Base-by-base conservation (phyloP, 1,139 yeast species). In the Pichia sp. region DNA sequence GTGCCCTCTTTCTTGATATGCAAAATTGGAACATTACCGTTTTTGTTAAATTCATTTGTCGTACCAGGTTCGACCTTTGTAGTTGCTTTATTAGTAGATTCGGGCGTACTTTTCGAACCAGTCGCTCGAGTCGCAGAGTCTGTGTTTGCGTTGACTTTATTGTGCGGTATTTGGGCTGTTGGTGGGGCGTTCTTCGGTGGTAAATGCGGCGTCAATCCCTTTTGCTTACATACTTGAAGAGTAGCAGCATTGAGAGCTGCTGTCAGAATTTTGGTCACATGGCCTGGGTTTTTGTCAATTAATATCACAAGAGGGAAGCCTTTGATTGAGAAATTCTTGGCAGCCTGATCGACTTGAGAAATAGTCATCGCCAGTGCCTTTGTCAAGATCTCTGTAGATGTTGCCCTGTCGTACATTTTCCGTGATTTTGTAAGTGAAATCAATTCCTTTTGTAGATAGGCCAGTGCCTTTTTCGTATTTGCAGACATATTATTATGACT, bases 281-380 rank as follows among this genome's bases (percentile, higher is more conserved):
- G 95, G 58, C 85, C 88, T 1, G 97, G 96, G 55, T 93, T 92
- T 64, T 86, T 86, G 58, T 90, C 96, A 64, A 87, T 90, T 66
- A 88, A 77, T 53, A 88, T 85, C 34, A 87, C 82, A 61, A 87
- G 76, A 10, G 92, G 96, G 62, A 88, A 88, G 31, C 90, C 89
- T 1, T 85, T 84, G 58, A 87, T 85, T 16, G 96, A 95, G 38
- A 89, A 89, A 63, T 84, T 85, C 61, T 88, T 86, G 0, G 96
- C 96, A 23, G 92, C 92, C 60, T 87, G 88, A 58, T 87, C 85
- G 5, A 87, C 92, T 68, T 87, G 97, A 2, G 96, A 92, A 59
- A 90, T 90, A 0, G 97, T 92, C 72, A 92, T 87, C 3, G 97
- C 96, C 62, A 90, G 76, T 0, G 97, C 97, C 64, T 87, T 90